Evolutionary conservation across 2,329 filamentous ascomycete species (phyloP).

Genomic region (Aspergillus pseudoglaucus): DNA sequence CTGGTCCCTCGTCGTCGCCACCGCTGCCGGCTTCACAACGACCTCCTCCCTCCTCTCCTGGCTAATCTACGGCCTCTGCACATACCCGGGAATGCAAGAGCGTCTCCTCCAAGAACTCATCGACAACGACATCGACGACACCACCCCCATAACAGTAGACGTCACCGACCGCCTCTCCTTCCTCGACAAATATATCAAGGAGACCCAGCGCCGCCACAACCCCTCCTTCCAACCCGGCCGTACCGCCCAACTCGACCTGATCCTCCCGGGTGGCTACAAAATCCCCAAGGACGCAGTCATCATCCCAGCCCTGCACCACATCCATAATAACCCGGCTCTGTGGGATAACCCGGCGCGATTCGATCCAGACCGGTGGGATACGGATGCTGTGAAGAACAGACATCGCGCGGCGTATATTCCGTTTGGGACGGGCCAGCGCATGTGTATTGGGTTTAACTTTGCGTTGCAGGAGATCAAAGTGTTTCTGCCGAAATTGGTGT

Average conservation of each 20-base stretch:
- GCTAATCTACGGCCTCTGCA: constrained; percentile 50
- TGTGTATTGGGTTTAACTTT: constrained; percentile 61
- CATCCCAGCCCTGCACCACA: constrained; percentile 44
- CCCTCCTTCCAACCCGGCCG: constrained; percentile 57
- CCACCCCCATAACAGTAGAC: constrained; percentile 44
- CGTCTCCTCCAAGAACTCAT: constrained; percentile 53
- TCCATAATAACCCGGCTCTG: constrained; percentile 47
- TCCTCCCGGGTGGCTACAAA: constrained; percentile 55
- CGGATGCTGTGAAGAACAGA: constrained; percentile 46
- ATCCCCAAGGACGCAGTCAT: constrained; percentile 48
- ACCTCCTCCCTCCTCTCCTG: constrained; percentile 54
- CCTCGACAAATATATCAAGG: constrained; percentile 45
- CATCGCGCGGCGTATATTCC: constrained; percentile 52
- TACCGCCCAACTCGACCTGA: constrained; percentile 49
- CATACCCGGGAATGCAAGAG: constrained; percentile 52
- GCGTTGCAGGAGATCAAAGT: constrained; percentile 57
- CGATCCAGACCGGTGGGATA: constrained; percentile 56
- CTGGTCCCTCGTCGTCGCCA: constrained; percentile 44
- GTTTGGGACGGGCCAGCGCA: constrained; percentile 52
- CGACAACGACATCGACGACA: constrained; percentile 41
- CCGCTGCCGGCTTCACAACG: constrained; percentile 56
- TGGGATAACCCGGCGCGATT: constrained; percentile 56
- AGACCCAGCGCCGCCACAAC: constrained; percentile 55
- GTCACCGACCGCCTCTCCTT: constrained; percentile 44
- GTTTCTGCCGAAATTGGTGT: constrained; percentile 50